Evolutionary conservation across 192 early-diverging fungal genomes (phyloP), one percentile per base, ranked within the genome.

Genomic region (Chytriomyces confervae): DNA sequence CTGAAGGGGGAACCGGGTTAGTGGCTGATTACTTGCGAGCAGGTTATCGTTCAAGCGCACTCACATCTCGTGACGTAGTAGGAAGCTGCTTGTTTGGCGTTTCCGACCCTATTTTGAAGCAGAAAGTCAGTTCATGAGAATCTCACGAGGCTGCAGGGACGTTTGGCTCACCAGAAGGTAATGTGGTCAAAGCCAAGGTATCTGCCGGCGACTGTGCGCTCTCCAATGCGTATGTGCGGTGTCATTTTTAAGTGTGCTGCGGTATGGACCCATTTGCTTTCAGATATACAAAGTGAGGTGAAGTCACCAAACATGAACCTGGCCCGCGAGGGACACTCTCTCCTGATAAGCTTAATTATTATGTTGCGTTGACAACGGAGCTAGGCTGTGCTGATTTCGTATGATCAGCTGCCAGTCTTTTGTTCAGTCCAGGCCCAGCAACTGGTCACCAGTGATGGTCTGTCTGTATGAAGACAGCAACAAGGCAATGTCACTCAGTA

Each of bases 21-120:
- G 57, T 5, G 57, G 0, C 7, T 3, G 6, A 60, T 16, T 1
- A 60, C 5, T 0, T 16, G 7, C 57, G 57, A 60, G 20, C 49
- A 29, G 43, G 18, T 5, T 16, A n/a, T 50, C n/a, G 2, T 16
- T 13, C 20, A 23, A 13, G 48, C 7, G 60, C 16, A 69, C 84
- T 73, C 82, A 86, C 85, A 94, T 66, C 94, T 90, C 61, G 94
- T 96, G 84, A 89, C 85, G 86, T 98, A 98, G 88, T 87, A 99
- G 62, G 95, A 91, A 45, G 96, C 96, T 49, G 96, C 97, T 81
- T 96, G 95, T 83, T 96, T 96, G 76, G 95, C 94, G 78, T 96
- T 95, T 63, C 93, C 94, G 57, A 96, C 95, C 85, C 94, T 87
- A 46, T 49, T 13, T 47, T 10, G 43, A 13, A 10, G 36, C 36